Base-by-base conservation (phyloP, 2,329 filamentous ascomycete genomes). In the Aspergillus sp. region DNA sequence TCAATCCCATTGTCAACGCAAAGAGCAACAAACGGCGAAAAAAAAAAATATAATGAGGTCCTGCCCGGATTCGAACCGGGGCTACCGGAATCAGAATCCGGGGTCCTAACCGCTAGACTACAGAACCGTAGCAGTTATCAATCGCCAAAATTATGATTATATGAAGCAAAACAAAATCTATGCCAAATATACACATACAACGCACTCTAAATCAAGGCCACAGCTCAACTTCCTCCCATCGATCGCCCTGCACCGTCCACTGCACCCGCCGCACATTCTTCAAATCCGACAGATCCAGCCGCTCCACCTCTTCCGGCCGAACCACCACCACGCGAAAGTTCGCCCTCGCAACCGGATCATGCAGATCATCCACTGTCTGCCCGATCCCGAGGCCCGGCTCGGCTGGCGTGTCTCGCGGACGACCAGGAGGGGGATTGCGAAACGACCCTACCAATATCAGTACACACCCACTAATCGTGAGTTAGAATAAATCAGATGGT, bases 261-360 rank as follows among this genome's bases (percentile, higher is more conserved):
- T 82, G 75, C 78, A 85, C 88, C 63, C 91, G 78, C 58, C 80
- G 77, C 11, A 79, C 78, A 55, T 82, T 81, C 44, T 80, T 79
- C 1, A 86, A 83, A 65, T 90, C 82, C 52, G 81, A 85, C 49
- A 95, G 71, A 67, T 94, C 88, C 14, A 88, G 77, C 63, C 81
- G 79, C 68, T 96, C 91, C 17, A 95, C 86, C 68, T 88, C 84
- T 7, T 88, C 82, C 0, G 96, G 86, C 45, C 86, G 84, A 68
- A 99, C 94, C 66, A 94, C 86, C 3, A 96, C 89, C 0, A 96
- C 89, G 49, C 93, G 79, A 67, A 96, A 96, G 69, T 95, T 89
- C 58, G 75, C 75, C 60, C 91, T 79, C 38, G 90, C 89, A 50
- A 87, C 61, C 5, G 64, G 58, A 62, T 97, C 91, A 42, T 89